Conservation (phyloP, 192 early-diverging fungal genomes). For the Coemansia sp. region DNA sequence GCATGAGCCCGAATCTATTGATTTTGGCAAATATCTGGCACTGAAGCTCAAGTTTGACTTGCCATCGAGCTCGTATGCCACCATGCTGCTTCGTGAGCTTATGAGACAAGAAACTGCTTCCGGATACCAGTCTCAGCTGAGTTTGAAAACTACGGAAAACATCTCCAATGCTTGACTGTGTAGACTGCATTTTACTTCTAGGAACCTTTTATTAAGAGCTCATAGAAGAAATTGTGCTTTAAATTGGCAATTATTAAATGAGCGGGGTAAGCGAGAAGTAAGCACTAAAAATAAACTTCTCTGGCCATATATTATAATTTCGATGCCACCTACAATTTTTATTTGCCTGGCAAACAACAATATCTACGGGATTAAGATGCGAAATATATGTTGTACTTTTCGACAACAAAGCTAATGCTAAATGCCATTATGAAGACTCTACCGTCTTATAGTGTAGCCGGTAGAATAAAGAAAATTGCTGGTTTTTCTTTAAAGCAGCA, state of each 20-base stretch:
- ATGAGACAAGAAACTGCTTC: slow-evolving; percentile 65
- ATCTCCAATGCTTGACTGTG: neutral
- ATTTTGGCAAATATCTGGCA: slow-evolving; percentile 69
- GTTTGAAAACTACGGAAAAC: slow-evolving; percentile 4
- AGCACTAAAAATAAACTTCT: no score
- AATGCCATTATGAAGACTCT: no score
- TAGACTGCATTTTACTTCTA: neutral
- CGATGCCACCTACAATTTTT: no score
- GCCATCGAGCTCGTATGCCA: slow-evolving; percentile 85
- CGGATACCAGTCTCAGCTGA: slow-evolving; percentile 52
- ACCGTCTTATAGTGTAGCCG: no score
- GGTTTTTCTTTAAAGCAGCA: no score
- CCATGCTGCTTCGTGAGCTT: slow-evolving; percentile 94
- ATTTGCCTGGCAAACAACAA: no score
- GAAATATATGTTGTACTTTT: neutral
- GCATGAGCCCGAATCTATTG: slow-evolving; percentile 32
- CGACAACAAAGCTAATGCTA: no score
- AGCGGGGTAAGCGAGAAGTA: no score
- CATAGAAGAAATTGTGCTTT: no score
- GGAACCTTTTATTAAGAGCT: neutral
- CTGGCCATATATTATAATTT: no score
- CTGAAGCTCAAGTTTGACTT: slow-evolving; percentile 77
- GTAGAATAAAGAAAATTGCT: no score
- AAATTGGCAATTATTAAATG: no score
- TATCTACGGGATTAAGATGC: neutral